Conservation (phyloP, 306 rosid genomes). For the Styphnolobium japonicum region DNA sequence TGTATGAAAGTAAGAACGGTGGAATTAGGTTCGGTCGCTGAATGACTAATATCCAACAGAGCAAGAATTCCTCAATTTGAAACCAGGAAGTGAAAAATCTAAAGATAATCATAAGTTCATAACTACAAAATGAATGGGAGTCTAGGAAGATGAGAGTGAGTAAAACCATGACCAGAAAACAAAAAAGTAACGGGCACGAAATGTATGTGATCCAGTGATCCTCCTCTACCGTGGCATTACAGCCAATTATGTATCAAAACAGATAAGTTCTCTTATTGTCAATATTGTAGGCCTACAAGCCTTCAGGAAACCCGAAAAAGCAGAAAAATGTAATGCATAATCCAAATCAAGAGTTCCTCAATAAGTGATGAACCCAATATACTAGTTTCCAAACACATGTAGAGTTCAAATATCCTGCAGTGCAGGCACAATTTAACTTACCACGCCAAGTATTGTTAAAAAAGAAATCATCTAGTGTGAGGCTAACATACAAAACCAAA, state of each 20-base stretch:
- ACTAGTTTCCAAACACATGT: not conserved
- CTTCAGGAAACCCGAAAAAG: not conserved
- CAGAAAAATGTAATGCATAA: not conserved
- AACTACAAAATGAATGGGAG: slow-evolving; percentile 9
- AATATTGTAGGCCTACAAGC: not conserved
- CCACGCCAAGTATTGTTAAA: not conserved
- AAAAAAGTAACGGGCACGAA: not conserved
- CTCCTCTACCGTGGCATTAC: not conserved
- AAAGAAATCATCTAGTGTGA: not conserved
- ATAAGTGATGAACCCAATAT: not conserved
- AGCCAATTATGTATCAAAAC: not conserved
- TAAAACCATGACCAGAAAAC: not conserved
- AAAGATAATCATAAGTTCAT: not conserved
- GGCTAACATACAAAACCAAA: slow-evolving; percentile 18
- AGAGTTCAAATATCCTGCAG: not conserved
- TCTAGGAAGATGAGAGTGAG: not conserved
- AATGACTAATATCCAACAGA: not conserved
- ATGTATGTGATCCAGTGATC: slow-evolving; percentile 19
- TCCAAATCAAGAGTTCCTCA: not conserved
- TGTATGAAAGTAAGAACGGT: slow-evolving; percentile 9
- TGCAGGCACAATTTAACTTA: not conserved
- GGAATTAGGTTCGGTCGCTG: not conserved
- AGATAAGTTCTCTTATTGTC: not conserved
- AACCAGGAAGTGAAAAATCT: not conserved
- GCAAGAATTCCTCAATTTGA: not conserved